Evolutionary conservation across 805 yeast species (phyloP), one percentile per base, ranked within the genome.

Genomic region (Kregervanrija fluxuum): DNA sequence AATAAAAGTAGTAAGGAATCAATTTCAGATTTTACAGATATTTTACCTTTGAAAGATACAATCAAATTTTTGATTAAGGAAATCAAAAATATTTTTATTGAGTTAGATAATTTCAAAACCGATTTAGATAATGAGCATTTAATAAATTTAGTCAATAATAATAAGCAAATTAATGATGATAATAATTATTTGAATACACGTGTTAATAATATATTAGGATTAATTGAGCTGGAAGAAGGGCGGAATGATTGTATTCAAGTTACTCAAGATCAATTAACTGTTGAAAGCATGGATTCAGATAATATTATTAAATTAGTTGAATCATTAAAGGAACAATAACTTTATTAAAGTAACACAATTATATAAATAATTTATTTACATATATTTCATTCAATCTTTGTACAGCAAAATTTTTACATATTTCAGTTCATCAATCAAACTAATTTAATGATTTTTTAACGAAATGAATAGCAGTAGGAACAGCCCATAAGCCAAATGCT

Each of bases 401-500:
- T 12, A 22, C 35, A 22, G 28, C 28, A 22, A 22, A 22, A 22
- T 22, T 22, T 22, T 22, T 22, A 22, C 42, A 15, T 22, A 28
- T 13, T 37, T 14, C 5, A n/a, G 22, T n/a, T 13, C 28, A 37
- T 15, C 15, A n/a, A 37, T 37, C 28, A 14, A 8, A 42, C 49
- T 49, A 51, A 38, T 40, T 40, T 10, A 50, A 49, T 8, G 57
- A 75, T 59, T 68, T 80, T 56, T 67, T 75, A 55, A 73, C 59
- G 50, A 69, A 77, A 59, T 80, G 82, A 62, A 67, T 63, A 41
- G 75, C 62, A 34, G 80, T 73, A 52, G 86, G 86, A 44, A 64
- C 49, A 28, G 59, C 55, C 81, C 82, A 84, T 57, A 84, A 71
- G 16, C 80, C 79, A 48, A 80, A 76, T 40, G 87, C 86, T 48